Percentiles rank a stretch among this genome's conserved stretches.
Evolutionary conservation across 1,284 basidiomycete species (phyloP).

Genomic region (Cutaneotrichosporon daszewskae): DNA sequence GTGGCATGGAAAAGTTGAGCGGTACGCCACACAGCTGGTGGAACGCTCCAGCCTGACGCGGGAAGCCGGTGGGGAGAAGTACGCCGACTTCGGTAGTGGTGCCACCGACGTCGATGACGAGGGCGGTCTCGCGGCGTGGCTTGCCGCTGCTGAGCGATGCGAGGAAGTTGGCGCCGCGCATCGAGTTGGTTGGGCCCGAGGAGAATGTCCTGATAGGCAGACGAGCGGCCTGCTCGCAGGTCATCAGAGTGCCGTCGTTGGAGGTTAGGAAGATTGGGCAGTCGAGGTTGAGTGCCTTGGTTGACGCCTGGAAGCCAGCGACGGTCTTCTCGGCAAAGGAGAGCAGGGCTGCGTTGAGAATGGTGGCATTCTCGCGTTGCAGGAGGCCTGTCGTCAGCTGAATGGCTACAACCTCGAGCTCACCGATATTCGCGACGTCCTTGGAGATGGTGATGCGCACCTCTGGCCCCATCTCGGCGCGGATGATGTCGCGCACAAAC

Average conservation of each 20-base stretch:
- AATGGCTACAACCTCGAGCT: too few relatives aligned
- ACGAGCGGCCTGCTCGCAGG: conserved; percentile 53
- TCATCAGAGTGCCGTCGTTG: conserved; percentile 57
- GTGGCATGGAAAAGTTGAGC: conserved; percentile 36
- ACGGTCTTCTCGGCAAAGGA: conserved; percentile 55
- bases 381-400: conserved; percentile 45
- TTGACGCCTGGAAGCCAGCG: conserved; percentile 53
- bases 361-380: conserved; percentile 58
- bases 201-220: conserved; percentile 61
- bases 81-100: conserved; percentile 46
- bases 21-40: conserved; percentile 32
- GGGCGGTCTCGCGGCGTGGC: conserved; percentile 46
- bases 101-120: conserved; percentile 59
- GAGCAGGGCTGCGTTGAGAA: conserved; percentile 58
- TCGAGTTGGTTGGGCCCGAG: conserved; percentile 59
- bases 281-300: conserved; percentile 50
- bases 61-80: conserved; percentile 30
- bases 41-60: conserved; percentile 29
- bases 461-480: conserved; percentile 23
- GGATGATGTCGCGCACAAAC: conserved; percentile 24
- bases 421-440: conserved; percentile 32
- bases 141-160: conserved; percentile 47
- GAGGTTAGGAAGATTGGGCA: conserved; percentile 59
- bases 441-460: conserved; percentile 28
- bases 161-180: conserved; percentile 58